Evolutionary conservation across 345 rosid genomes (phyloP).

Genomic region (Euclidium syriacum): DNA sequence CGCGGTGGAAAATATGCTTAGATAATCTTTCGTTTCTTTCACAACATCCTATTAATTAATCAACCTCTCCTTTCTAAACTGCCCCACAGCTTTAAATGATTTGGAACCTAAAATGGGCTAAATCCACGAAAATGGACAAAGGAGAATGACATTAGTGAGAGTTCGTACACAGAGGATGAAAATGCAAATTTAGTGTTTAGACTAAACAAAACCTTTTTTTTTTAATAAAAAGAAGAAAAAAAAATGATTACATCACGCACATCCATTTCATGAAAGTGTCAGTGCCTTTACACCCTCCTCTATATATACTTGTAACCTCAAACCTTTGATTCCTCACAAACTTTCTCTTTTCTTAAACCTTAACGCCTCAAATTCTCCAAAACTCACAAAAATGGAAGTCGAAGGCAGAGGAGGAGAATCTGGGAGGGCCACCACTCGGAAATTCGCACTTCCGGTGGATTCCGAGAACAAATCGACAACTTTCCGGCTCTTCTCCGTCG

Average conservation of each 20-base stretch:
- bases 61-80: too few species aligned
- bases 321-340: background rate
- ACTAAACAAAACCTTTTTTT: too few species aligned
- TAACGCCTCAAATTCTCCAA: background rate
- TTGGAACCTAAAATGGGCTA: too few species aligned
- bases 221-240: too few species aligned
- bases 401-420: constrained; percentile 27
- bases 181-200: too few species aligned
- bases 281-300: constrained; percentile 11
- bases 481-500: constrained; percentile 59
- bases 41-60: too few species aligned
- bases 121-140: too few species aligned
- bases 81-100: too few species aligned
- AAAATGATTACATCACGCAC: constrained; percentile 7
- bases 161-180: too few species aligned
- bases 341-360: background rate
- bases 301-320: constrained; percentile 23
- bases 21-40: too few species aligned
- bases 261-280: constrained; percentile 16
- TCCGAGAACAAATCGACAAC: constrained; percentile 72
- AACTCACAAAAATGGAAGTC: constrained; percentile 12
- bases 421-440: constrained; percentile 11
- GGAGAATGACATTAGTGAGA: too few species aligned
- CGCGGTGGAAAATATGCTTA: too few species aligned
- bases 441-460: constrained; percentile 73